Evolutionary conservation across 106 monocot species (phyloP).

Genomic region (Acorus gramineus): DNA sequence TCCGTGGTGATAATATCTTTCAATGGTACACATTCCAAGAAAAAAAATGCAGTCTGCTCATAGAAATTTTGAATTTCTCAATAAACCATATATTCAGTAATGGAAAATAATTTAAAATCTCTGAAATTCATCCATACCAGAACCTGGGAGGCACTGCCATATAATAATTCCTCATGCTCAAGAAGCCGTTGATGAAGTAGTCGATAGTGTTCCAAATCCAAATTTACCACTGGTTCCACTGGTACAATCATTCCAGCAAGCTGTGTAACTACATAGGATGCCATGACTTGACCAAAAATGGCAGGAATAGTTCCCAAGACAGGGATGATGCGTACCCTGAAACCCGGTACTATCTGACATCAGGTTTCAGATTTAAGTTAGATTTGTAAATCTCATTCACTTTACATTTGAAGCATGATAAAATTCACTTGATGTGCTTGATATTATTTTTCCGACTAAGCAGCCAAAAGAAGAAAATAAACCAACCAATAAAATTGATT

Average conservation of each 20-base stretch:
- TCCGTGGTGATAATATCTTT: no score
- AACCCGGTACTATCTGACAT: constrained; percentile 93
- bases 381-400: not conserved
- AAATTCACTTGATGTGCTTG: no score
- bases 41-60: no score
- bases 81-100: not conserved
- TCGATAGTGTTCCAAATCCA: constrained; percentile 92
- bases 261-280: constrained; percentile 67
- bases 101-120: not conserved
- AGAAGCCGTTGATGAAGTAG: constrained; percentile 86
- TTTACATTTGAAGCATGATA: not conserved
- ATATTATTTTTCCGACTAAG: no score
- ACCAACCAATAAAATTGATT: not conserved
- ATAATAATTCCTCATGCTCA: constrained; percentile 92
- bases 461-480: no score
- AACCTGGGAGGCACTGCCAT: constrained; percentile 72
- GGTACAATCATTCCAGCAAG: constrained; percentile 54
- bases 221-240: constrained; percentile 82
- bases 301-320: constrained; percentile 97
- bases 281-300: constrained; percentile 99
- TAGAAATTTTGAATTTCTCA: not conserved
- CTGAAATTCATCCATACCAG: constrained; percentile 45
- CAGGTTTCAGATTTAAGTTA: constrained; percentile 20
- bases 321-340: constrained; percentile 93
- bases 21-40: no score